Evolutionary conservation across 768 basidiomycete genomes (phyloP), one percentile per base, ranked within the genome.

Genomic region (Mycena vulgaris): DNA sequence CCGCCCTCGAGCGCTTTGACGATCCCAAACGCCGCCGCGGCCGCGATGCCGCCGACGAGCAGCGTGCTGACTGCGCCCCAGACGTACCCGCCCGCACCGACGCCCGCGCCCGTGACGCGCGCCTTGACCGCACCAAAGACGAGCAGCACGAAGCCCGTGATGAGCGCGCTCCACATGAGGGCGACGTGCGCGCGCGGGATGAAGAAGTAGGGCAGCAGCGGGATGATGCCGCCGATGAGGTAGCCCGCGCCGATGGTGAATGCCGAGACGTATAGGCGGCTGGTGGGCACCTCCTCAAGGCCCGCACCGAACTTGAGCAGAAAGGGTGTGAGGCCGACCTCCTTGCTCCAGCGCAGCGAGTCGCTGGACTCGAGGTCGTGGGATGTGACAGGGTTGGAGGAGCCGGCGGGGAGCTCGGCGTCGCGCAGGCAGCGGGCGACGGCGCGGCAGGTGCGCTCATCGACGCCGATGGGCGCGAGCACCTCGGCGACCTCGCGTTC

Each of bases 271-370:
- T 96, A 98, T 72, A 98, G 85, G 30, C 98, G 89, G 25, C 87
- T 86, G 21, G 90, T 89, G 1, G 97, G 94, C 39, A 98, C 89
- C 81, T 99, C 97, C 87, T 98, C 97, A 59, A 98, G 77, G 21
- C 96, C 95, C 78, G 94, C 93, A n/a, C 97, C 97, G 74, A 98
- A 98, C 82, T 95, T 98, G 74, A 99, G 88, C 75, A 99, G 82
- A 83, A 99, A 99, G 3, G 96, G 90, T 0, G 97, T 97, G 42
- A 99, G 80, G 0, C 98, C 98, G 69, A 96, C 89, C 31, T 93
- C 90, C 52, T 90, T 89, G 70, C 89, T 90, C 90, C 92, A 94
- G 71, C 86, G 85, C 57, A 92, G 81, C 14, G 82, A 78, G 19
- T 85, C 84, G 3, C 80, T 86, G 76, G 95, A 94, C 66, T 88